A percentile compares a stretch with the other conserved stretches of the same genome.
Evolutionary conservation across 768 basidiomycete species (phyloP).

Genomic region (Rhodotorula paludigena): DNA sequence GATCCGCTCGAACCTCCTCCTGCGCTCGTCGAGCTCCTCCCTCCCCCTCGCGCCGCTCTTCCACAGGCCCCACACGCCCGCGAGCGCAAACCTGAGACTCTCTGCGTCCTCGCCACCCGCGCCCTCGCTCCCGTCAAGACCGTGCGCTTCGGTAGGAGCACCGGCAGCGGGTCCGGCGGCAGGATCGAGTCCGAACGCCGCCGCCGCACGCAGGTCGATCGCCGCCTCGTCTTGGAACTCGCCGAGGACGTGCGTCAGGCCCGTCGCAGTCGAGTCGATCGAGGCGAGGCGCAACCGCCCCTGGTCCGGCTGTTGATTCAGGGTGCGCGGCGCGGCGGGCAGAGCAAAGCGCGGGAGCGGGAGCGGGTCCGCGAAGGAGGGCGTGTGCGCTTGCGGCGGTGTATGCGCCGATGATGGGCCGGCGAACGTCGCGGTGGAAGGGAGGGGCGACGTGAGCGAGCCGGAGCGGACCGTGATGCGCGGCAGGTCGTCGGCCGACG

Average conservation of each 20-base stretch:
- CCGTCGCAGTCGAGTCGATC: not conserved
- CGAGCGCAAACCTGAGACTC: not conserved
- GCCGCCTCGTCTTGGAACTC: not conserved
- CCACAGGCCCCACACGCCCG: constrained; percentile 8
- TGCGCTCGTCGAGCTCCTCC: not conserved
- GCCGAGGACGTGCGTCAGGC: not conserved
- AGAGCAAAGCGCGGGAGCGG: not conserved
- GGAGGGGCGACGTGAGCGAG: constrained; percentile 4
- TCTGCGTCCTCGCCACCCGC: not conserved
- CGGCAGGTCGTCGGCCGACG: no score
- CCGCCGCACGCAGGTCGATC: no score
- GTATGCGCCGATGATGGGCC: not conserved
- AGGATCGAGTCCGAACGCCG: no score
- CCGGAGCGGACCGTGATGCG: no score
- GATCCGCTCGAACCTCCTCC: not conserved
- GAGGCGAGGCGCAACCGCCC: not conserved
- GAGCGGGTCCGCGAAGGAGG: not conserved
- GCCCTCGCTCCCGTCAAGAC: no score
- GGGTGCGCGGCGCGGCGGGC: not conserved
- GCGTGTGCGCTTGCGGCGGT: not conserved
- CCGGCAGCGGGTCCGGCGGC: no score
- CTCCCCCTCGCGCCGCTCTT: not conserved
- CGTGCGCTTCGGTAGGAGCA: no score
- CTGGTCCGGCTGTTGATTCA: not conserved
- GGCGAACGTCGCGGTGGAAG: not conserved